Base-by-base conservation (phyloP, 2,329 filamentous ascomycete genomes). In the Trichoderma sp. region DNA sequence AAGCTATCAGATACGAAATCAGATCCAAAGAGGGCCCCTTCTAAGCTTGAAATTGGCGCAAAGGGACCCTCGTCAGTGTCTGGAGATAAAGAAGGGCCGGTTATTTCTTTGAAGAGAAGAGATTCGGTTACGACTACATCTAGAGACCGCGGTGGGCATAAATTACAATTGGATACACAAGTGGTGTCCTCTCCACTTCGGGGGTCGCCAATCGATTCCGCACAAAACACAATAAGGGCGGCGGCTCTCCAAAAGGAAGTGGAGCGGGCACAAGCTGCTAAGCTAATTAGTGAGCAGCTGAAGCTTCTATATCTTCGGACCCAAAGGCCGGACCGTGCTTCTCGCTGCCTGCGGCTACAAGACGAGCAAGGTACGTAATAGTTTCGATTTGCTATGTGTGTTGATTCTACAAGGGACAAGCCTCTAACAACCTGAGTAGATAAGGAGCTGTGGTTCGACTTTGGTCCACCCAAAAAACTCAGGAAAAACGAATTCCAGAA, bases 381-480 rank as follows among this genome's bases (percentile, higher is more conserved):
- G 15, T 24, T 58, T n/a, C n/a, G n/a, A n/a, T n/a, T 18, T 21
- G 34, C 21, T 32, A 2, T 14, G 2, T 15, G 4, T 58, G 53
- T 28, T 39, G 60, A 1, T 43, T 66, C 6, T 39, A 18, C 11
- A 3, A 56, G 6, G 0, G 21, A 53, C 2, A 24, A 2, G 28
- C 21, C 6, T 24, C 63, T 66, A 18, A 66, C 63, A 34, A 2
- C 47, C 30, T 68, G 14, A 57, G 2, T 39, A 68, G 51, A 60
- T 15, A 58, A 68, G 32, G 65, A 68, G 26, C 15, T 68, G 14
- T 68, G 65, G 65, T 68, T 68, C n/a, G 65, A 68, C 47, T 68
- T 68, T 43, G 51, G 65, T 4, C 65, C 47, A n/a, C 15, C 21
- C 3, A 58, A 18, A 5, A 68, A 39, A 30, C 14, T 68, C 12